Percentiles rank a stretch among this genome's conserved stretches.
Evolutionary conservation across 805 yeast species (phyloP).

Genomic region (Myxozyma mucilagina): DNA sequence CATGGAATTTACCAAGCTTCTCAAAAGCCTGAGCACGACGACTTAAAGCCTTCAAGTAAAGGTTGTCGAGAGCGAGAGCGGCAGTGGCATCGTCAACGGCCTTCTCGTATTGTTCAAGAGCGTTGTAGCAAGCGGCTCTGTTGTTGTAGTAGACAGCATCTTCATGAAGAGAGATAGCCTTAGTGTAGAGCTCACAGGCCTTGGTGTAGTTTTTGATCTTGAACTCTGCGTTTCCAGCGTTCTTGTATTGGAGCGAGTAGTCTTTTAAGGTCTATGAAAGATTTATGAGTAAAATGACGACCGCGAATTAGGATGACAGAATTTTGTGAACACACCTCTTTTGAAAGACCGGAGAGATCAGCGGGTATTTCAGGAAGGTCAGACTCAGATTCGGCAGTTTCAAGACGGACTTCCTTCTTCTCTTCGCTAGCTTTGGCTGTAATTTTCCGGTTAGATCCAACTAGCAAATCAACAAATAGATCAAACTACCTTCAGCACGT

Average conservation of each 20-base stretch:
- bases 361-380: constrained; percentile 20
- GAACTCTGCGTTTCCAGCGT: constrained; percentile 82
- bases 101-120: constrained; percentile 74
- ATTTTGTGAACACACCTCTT: constrained; percentile 6
- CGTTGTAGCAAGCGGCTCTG: constrained; percentile 93
- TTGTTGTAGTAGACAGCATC: constrained; percentile 93
- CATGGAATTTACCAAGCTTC: constrained; percentile 69
- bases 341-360: constrained; percentile 48
- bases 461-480: neutral
- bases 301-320: neutral
- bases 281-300: neutral
- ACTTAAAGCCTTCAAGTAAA: constrained; percentile 84
- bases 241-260: constrained; percentile 72
- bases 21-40: constrained; percentile 95
- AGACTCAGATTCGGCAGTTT: neutral
- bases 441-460: neutral
- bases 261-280: constrained; percentile 44
- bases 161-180: constrained; percentile 64
- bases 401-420: neutral
- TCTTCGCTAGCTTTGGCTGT: constrained; percentile 4
- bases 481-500: constrained; percentile 12
- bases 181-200: constrained; percentile 79
- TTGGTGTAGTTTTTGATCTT: constrained; percentile 64
- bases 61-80: constrained; percentile 84
- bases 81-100: constrained; percentile 84